Conservation (phyloP, 495 filamentous ascomycete genomes). For the Penicillium atrosanguineum region DNA sequence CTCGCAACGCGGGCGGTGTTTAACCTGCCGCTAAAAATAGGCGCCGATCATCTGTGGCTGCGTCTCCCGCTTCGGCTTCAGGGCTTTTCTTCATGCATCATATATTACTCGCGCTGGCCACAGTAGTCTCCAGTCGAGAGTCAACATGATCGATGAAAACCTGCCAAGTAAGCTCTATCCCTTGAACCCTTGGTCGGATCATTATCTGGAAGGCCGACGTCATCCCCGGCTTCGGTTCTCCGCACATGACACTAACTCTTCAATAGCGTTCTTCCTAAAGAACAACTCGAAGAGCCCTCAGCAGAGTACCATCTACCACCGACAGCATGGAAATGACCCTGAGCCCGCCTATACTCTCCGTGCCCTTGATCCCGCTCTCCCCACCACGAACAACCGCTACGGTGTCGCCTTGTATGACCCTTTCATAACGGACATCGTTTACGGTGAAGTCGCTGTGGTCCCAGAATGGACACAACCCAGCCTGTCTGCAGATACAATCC, state of each 20-base stretch:
- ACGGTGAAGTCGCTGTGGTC: slow-evolving; percentile 78
- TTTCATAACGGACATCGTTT: slow-evolving; percentile 76
- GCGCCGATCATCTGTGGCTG: slow-evolving; percentile 15
- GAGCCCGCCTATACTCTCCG: slow-evolving; percentile 73
- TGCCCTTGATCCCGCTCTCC: slow-evolving; percentile 66
- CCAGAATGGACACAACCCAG: slow-evolving; percentile 82
- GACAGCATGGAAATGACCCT: slow-evolving; percentile 77
- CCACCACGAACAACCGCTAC: slow-evolving; percentile 76
- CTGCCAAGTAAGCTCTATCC: slow-evolving; percentile 64
- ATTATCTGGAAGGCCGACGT: slow-evolving; percentile 5
- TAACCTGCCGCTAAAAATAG: slow-evolving; percentile 17
- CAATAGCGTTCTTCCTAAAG: slow-evolving; percentile 63
- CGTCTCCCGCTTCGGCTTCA: not conserved
- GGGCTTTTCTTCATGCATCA: not conserved
- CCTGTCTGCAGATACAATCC: slow-evolving; percentile 74
- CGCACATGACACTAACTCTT: slow-evolving; percentile 33
- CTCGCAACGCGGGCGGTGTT: not conserved
- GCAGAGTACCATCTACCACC: slow-evolving; percentile 64
- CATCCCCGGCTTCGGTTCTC: slow-evolving; percentile 27
- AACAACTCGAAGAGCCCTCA: slow-evolving; percentile 47
- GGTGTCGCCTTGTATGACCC: slow-evolving; percentile 82
- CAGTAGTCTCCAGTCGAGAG: not conserved
- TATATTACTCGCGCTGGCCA: not conserved
- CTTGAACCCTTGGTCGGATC: not conserved
- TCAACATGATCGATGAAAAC: slow-evolving; percentile 88